A percentile compares a stretch with the other conserved stretches of the same genome.
These are phyloP conservation scores for Persicaria maculosa DNA, from an alignment of 148 eudicot genomes.

Conservation along the genomic window DNA sequence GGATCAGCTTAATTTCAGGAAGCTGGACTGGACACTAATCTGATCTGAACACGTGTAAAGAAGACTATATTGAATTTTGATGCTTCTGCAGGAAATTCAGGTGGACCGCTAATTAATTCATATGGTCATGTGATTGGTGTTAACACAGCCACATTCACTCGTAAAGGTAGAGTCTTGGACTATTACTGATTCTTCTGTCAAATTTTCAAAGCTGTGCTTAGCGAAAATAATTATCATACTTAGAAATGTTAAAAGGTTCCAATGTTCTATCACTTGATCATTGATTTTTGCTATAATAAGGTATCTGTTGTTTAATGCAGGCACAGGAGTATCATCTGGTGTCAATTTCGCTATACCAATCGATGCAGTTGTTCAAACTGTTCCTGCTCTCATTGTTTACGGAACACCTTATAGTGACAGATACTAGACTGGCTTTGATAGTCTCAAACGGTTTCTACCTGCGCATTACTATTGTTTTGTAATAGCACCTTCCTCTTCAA, in stretches of 20 bases:
- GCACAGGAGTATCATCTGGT: conserved; percentile 81
- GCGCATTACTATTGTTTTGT: neutral
- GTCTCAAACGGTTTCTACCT: neutral
- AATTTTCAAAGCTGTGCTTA: neutral
- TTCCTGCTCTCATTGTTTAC: conserved; percentile 78
- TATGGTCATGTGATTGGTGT: conserved; percentile 92
- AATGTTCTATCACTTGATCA: neutral
- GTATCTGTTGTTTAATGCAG: conserved; percentile 29
- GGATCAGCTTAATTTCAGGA: neutral
- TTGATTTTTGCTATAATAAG: neutral
- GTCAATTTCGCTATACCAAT: conserved; percentile 93
- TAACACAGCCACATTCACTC: conserved; percentile 91
- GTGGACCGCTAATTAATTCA: conserved; percentile 87
- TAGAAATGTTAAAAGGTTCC: neutral
- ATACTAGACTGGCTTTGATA: conserved; percentile 25
- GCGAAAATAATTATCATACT: too few species aligned
- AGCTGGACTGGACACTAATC: neutral
- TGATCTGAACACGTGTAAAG: neutral
- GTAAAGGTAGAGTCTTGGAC: conserved; percentile 43
- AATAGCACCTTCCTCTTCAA: neutral
- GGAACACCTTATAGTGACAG: conserved; percentile 75
- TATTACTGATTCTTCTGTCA: neutral
- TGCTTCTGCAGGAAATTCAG: conserved; percentile 68
- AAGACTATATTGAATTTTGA: conserved; percentile 5
- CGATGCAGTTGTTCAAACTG: conserved; percentile 61